Percentiles rank a stretch among this genome's conserved stretches.
Conservation (phyloP, 306 rosid genomes). For the Echinosophora koreensis region DNA sequence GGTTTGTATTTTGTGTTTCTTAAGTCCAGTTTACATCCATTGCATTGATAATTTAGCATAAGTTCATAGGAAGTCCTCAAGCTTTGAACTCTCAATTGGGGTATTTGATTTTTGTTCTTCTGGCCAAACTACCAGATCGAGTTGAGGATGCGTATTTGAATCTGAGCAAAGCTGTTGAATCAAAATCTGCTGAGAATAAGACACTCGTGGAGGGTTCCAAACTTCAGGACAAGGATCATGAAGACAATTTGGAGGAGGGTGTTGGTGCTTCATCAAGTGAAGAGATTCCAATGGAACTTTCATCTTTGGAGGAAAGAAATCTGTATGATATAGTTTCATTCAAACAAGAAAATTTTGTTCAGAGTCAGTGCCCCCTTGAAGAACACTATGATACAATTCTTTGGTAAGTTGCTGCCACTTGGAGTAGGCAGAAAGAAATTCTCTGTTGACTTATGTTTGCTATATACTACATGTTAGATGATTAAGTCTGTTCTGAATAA, state of each 20-base stretch:
- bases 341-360: conserved; percentile 74
- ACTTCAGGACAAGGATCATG: conserved; percentile 42
- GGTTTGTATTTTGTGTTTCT: not conserved
- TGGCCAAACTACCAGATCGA: conserved; percentile 62
- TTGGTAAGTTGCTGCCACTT: conserved; percentile 60
- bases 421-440: conserved; percentile 1
- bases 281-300: conserved; percentile 41
- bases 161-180: conserved; percentile 57
- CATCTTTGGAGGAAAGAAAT: conserved; percentile 49
- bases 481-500: conserved; percentile 12
- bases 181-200: conserved; percentile 52
- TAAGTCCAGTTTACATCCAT: not conserved
- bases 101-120: conserved; percentile 24
- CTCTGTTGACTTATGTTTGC: conserved; percentile 9
- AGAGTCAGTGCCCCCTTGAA: conserved; percentile 53
- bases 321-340: conserved; percentile 71
- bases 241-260: conserved; percentile 47
- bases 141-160: conserved; percentile 78
- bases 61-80: no score
- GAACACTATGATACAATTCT: conserved; percentile 79
- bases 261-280: conserved; percentile 45
- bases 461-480: not conserved
- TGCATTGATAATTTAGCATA: not conserved
- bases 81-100: no score
- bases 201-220: not conserved